A percentile compares a stretch with the other conserved stretches of the same genome.
Conservation (phyloP, 306 rosid genomes). For the Mimosa pudica region DNA sequence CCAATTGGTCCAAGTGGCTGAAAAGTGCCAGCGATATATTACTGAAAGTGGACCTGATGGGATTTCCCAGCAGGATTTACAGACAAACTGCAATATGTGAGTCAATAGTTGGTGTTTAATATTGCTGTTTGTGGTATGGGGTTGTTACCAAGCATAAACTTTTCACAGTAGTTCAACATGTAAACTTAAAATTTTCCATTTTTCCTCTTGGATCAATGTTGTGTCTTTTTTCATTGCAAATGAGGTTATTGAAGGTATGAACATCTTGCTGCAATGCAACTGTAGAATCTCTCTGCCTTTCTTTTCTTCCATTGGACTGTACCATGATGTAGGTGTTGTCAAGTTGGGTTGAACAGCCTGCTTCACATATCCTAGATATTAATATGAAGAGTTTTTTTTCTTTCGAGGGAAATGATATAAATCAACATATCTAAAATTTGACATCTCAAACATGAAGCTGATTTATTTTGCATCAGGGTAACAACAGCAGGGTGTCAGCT, state of each 20-base stretch:
- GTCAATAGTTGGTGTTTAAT: slow-evolving; percentile 36
- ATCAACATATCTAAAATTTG: neutral
- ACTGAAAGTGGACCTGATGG: slow-evolving; percentile 93
- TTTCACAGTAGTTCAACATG: neutral
- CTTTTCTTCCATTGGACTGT: neutral
- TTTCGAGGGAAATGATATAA: neutral
- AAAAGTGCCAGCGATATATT: slow-evolving; percentile 83
- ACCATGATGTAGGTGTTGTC: neutral
- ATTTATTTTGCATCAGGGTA: slow-evolving; percentile 62
- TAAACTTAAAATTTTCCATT: neutral
- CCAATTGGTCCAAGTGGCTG: slow-evolving; percentile 90
- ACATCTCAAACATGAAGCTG: slow-evolving; percentile 14
- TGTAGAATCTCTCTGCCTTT: no score
- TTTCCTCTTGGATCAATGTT: neutral
- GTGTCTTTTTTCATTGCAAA: neutral
- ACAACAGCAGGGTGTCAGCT: slow-evolving; percentile 92
- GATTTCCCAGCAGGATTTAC: slow-evolving; percentile 87
- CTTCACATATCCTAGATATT: neutral
- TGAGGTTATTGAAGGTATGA: no score
- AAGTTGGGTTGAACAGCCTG: neutral
- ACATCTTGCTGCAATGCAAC: no score
- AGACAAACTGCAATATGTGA: slow-evolving; percentile 91
- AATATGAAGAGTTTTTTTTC: neutral
- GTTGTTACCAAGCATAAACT: neutral
- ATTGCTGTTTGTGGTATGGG: neutral